Evolutionary conservation across 495 filamentous ascomycete species (phyloP).

Genomic region (Staphylotrichum longicolle): DNA sequence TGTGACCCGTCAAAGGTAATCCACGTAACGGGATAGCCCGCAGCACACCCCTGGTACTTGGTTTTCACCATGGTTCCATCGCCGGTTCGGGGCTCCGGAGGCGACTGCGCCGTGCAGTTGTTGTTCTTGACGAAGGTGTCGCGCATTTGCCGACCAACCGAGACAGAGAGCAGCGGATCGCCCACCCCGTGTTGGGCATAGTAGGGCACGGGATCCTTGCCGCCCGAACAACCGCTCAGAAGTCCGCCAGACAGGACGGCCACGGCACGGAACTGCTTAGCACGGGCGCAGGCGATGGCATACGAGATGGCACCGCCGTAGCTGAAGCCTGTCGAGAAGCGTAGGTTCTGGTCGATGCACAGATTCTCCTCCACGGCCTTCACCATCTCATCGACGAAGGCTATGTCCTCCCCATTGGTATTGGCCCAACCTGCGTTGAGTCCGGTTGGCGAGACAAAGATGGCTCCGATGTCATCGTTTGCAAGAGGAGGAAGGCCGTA

Average conservation of each 20-base stretch:
- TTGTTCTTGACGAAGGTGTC: slow-evolving; percentile 46
- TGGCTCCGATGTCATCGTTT: slow-evolving; percentile 37
- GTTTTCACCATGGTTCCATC: neutral
- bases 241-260: slow-evolving; percentile 40
- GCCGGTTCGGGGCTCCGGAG: no score
- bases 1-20: neutral
- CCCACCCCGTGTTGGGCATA: slow-evolving; percentile 44
- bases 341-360: slow-evolving; percentile 45
- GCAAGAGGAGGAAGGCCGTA: slow-evolving; percentile 44
- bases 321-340: slow-evolving; percentile 50
- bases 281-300: slow-evolving; percentile 44
- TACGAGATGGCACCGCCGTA: slow-evolving; percentile 53
- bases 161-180: slow-evolving; percentile 42
- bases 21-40: neutral
- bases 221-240: slow-evolving; percentile 41
- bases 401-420: slow-evolving; percentile 42
- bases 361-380: slow-evolving; percentile 41
- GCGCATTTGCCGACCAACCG: slow-evolving; percentile 34
- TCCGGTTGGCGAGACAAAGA: slow-evolving; percentile 49
- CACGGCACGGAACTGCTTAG: slow-evolving; percentile 44
- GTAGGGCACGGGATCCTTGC: slow-evolving; percentile 46
- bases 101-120: slow-evolving; percentile 28
- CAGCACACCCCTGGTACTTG: neutral
- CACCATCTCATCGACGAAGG: slow-evolving; percentile 42
- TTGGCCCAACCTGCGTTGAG: slow-evolving; percentile 50